Conservation (phyloP, 2,329 filamentous ascomycete species). For the Colletotrichum truncatum region DNA sequence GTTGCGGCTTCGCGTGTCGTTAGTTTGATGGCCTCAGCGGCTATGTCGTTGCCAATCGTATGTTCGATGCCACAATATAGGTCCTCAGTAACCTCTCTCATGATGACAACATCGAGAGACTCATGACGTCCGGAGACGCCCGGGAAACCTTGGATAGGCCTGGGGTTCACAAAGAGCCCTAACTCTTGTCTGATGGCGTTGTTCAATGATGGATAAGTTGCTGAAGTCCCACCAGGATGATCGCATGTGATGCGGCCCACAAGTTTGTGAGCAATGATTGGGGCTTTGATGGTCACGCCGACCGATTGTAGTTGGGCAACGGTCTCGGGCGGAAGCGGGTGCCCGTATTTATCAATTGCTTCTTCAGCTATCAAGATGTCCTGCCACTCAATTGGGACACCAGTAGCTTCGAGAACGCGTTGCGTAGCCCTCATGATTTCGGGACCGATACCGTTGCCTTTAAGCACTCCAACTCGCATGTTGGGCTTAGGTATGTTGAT, state of each 20-base stretch:
- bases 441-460: neutral
- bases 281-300: neutral
- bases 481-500: neutral
- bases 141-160: neutral
- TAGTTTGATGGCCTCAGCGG: slow-evolving; percentile 91
- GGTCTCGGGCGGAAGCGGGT: neutral
- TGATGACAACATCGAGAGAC: slow-evolving; percentile 88
- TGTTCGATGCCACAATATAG: slow-evolving; percentile 94
- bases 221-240: neutral
- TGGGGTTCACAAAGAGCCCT: neutral
- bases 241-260: neutral
- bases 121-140: neutral
- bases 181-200: neutral
- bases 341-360: neutral
- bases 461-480: neutral
- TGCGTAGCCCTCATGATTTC: neutral
- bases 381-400: neutral
- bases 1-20: slow-evolving; percentile 34
- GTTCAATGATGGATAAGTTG: neutral
- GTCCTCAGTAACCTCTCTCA: slow-evolving; percentile 98
- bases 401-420: neutral
- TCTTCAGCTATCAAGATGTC: neutral
- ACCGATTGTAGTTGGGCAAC: neutral
- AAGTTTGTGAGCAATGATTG: neutral
- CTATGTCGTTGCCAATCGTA: slow-evolving; percentile 71